Evolutionary conservation across 345 rosid genomes (phyloP), one percentile per base, ranked within the genome.

Genomic region (Litchi chinensis): DNA sequence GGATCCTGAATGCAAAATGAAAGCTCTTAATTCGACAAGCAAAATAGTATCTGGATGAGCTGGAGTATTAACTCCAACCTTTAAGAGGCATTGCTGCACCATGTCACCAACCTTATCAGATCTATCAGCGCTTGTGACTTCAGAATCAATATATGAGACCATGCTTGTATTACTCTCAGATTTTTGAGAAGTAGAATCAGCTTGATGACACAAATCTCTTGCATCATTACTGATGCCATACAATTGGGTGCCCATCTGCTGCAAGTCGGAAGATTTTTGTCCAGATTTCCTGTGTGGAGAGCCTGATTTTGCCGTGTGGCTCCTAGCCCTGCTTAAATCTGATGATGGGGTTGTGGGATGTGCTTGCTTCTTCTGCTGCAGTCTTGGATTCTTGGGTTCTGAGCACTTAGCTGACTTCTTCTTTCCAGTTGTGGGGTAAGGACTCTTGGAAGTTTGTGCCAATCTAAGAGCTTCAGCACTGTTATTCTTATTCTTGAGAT

Each of bases 51-150:
- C 78, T 52, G 65, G 70, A 57, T 75, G 75, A 64, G 40, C 18
- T 77, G 70, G 78, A 82, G 84, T 71, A 73, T 75, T 72, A 84
- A 46, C 10, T 18, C 84, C 41, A 85, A 92, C 98, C 46, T 79
- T 88, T 67, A 83, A 82, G 50, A 75, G 73, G 57, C 75, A 77
- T 65, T 85, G 87, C 88, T 82, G 88, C 24, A 66, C 67, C 69
- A 67, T 73, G 78, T 48, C 28, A 65, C 75, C 80, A 54, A 56
- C 85, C 86, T 86, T 85, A 68, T 79, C 71, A 52, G 83, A 87
- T 74, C 82, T 86, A 75, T 87, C 87, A 43, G 76, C 79, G 86
- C 94, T 93, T 66, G 91, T 86, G 77, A 91, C 89, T 86, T 93
- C 96, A 57, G 59, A 84, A 52, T 91, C 98, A 74, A 80, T 80